phyloP scores from a whole-genome alignment of 306 rosid genomes.

The Leucaena leucocephala region DNA sequence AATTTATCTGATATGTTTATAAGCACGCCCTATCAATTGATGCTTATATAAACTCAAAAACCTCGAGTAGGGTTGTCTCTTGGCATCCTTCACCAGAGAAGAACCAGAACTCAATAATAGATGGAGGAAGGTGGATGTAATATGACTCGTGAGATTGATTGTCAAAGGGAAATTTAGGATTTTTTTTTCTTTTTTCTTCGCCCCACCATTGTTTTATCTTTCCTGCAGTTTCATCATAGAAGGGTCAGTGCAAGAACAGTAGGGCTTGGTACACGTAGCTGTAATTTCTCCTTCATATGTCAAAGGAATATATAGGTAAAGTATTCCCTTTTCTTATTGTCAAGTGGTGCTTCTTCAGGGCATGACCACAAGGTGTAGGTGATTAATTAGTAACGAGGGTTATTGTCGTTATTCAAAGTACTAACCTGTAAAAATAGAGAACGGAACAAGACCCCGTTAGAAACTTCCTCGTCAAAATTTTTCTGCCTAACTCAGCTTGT shows the following conservation, averaged over 20 bases:
- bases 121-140: conserved; percentile 45
- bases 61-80: conserved; percentile 32
- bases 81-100: conserved; percentile 38
- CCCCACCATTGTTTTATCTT: background rate
- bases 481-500: background rate
- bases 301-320: conserved; percentile 46
- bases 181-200: conserved; percentile 1
- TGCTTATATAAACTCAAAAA: conserved; percentile 41
- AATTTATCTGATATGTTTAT: conserved; percentile 40
- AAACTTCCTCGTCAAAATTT: background rate
- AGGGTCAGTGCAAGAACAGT: conserved; percentile 39
- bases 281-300: conserved; percentile 43
- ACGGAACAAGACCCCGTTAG: background rate
- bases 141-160: conserved; percentile 40
- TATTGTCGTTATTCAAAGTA: conserved; percentile 21
- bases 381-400: conserved; percentile 27
- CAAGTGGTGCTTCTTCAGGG: conserved; percentile 24
- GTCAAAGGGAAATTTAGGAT: conserved; percentile 34
- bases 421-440: conserved; percentile 42
- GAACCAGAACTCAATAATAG: conserved; percentile 46
- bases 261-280: conserved; percentile 44
- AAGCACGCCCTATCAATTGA: conserved; percentile 41
- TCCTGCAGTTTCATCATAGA: conserved; percentile 43
- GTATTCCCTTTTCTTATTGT: conserved; percentile 39
- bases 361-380: conserved; percentile 36